Evolutionary conservation across 2,329 filamentous ascomycete species (phyloP), one percentile per base, ranked within the genome.

Genomic region (Trichoderma sp.): DNA sequence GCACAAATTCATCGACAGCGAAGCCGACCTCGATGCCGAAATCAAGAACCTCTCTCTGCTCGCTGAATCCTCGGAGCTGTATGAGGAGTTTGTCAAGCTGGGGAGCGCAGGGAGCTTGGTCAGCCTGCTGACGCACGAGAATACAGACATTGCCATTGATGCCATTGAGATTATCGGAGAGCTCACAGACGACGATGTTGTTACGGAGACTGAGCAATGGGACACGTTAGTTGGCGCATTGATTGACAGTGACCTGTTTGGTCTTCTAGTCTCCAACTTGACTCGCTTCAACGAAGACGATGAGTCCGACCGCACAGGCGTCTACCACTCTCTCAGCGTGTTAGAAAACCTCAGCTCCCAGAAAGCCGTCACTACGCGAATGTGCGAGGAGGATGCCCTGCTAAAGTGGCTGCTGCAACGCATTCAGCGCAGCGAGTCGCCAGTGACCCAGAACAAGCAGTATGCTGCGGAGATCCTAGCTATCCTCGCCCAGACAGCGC

Each of bases 141-240:
- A 99, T 78, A 95, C 94, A 0, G 96, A 99, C 76, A 96, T 99
- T 72, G 94, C 96, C 13, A 97, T 98, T 74, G 92, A 91, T 72
- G 92, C 91, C 0, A 90, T 97, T 61, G 92, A 98, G 81, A 92
- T 97, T 58, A 88, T 99, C 62, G 90, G 89, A 68, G 96, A 99
- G 81, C 83, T 98, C 73, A 96, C 93, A 16, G 96, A 98, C 75
- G 94, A 99, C 77, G 95, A 98, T 76, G 93, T 97, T 2, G 86
- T 90, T 53, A 93, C 92, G 2, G 89, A 91, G 70, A 90, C 94
- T 74, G 88, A 88, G 68, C 89, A 97, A 75, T 97, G 94, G 93
- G 88, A 91, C 71, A 84, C 81, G 0, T 81, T 99, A 10, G 93
- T 94, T 0, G 88, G 87, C 78, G 89, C 84, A 4, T 79, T 90